Conservation (phyloP, 169 alveolate species). For the Plasmodium chabaudi region DNA sequence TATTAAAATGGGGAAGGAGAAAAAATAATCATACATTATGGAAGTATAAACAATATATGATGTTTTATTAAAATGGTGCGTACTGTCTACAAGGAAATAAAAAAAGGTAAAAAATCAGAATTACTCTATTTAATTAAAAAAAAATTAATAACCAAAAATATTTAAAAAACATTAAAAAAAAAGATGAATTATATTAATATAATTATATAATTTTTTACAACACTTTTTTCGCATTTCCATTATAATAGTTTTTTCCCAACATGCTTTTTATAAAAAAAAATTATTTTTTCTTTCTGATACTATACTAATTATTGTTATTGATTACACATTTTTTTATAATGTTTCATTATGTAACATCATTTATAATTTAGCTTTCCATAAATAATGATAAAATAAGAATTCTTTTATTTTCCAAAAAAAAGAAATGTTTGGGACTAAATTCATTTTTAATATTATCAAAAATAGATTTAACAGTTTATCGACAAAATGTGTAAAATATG, state of each 20-base stretch:
- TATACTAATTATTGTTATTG: neutral
- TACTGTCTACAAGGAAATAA: neutral
- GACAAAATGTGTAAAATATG: constrained; percentile 41
- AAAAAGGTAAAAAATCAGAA: constrained; percentile 25
- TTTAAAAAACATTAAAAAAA: neutral
- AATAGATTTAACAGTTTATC: constrained; percentile 62
- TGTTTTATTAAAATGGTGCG: neutral
- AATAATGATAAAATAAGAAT: too few relatives aligned
- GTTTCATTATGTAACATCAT: neutral
- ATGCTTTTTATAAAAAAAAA: neutral
- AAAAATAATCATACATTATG: constrained; percentile 8
- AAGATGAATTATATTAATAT: neutral
- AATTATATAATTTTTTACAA: constrained; percentile 1
- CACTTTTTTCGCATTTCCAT: neutral
- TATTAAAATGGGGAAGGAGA: constrained; percentile 7
- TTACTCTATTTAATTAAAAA: constrained; percentile 25
- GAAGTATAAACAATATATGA: neutral
- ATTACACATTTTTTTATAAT: neutral
- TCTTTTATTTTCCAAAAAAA: neutral
- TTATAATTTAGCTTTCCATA: neutral
- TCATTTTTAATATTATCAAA: constrained; percentile 53
- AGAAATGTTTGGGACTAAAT: constrained; percentile 69
- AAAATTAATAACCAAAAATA: neutral
- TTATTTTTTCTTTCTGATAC: neutral
- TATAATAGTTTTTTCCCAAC: constrained; percentile 4